These are phyloP conservation scores for Mycena albidolilacea DNA, from an alignment of 768 basidiomycete species.

Conservation along the genomic window DNA sequence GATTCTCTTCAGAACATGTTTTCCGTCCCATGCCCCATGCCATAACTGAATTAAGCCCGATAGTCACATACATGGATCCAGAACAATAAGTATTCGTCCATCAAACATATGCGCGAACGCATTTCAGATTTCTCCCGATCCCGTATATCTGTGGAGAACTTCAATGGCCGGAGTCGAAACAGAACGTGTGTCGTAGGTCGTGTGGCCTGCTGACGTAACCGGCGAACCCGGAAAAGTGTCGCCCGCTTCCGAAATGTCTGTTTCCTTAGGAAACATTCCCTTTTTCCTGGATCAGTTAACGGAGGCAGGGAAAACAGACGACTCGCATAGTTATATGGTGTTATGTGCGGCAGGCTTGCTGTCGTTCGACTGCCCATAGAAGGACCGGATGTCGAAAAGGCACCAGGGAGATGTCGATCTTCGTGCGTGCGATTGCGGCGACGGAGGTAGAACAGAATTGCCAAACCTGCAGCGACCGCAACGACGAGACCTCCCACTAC, in stretches of 20 bases:
- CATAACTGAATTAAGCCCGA: neutral
- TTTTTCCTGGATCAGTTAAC: neutral
- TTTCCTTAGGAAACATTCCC: constrained; percentile 23
- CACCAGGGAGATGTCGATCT: constrained; percentile 34
- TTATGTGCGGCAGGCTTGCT: constrained; percentile 18
- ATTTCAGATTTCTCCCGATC: constrained; percentile 51
- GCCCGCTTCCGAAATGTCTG: constrained; percentile 22
- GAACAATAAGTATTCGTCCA: neutral
- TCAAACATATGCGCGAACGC: neutral
- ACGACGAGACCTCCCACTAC: constrained; percentile 67
- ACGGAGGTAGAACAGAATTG: constrained; percentile 51
- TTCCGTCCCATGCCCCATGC: neutral
- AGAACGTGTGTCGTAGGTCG: constrained; percentile 38
- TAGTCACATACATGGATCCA: neutral
- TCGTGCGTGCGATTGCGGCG: constrained; percentile 36
- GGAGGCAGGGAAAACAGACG: neutral
- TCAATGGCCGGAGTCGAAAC: constrained; percentile 45
- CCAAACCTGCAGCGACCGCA: constrained; percentile 55
- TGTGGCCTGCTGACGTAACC: constrained; percentile 38
- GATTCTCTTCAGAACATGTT: constrained; percentile 6
- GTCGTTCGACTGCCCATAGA: constrained; percentile 17
- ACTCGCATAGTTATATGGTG: constrained; percentile 38
- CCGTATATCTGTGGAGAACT: constrained; percentile 47
- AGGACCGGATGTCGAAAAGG: constrained; percentile 27
- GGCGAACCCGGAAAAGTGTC: constrained; percentile 39